Percentiles rank a stretch among this genome's conserved stretches.
phyloP scores from a whole-genome alignment of 257 asterid genomes.

The Euphrasia confusa region DNA sequence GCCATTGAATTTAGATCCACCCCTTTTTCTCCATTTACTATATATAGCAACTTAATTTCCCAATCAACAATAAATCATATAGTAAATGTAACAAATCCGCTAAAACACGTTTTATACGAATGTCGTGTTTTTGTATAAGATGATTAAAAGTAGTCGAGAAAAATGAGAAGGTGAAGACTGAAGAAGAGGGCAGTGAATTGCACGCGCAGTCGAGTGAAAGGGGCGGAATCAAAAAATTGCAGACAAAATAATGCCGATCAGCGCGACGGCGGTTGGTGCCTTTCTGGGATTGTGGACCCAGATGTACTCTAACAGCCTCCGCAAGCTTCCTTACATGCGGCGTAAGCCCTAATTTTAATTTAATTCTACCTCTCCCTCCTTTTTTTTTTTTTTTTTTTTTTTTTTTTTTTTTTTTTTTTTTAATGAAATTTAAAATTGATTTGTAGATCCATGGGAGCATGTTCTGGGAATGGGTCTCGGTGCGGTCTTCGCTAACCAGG shows the following conservation, averaged over 20 bases:
- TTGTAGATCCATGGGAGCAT: constrained; percentile 99
- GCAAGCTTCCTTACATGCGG: constrained; percentile 99
- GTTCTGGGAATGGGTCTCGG: constrained; percentile 94
- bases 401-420: neutral
- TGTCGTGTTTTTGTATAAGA: too few species aligned
- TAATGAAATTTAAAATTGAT: neutral
- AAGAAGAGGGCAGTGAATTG: too few species aligned
- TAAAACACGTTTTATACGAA: too few species aligned
- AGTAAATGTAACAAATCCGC: too few species aligned
- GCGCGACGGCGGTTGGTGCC: constrained; percentile 84
- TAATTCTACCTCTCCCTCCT: neutral
- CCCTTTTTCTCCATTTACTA: too few species aligned
- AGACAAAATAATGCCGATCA: constrained; percentile 54
- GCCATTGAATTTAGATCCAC: too few species aligned
- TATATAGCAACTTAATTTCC: too few species aligned
- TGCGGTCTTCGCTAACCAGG: constrained; percentile 65
- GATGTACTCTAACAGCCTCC: constrained; percentile 97
- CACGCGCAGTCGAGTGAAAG: too few species aligned
- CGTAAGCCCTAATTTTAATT: constrained; percentile 35
- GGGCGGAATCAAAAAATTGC: neutral
- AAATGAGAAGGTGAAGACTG: too few species aligned
- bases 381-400: neutral
- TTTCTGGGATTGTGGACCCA: constrained; percentile 83
- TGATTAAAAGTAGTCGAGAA: too few species aligned
- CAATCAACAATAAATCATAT: too few species aligned